A percentile compares a stretch with the other conserved stretches of the same genome.
These are phyloP conservation scores for Neurospora crassa DNA, from an alignment of 2,329 filamentous ascomycete species.

Conservation along the genomic window DNA sequence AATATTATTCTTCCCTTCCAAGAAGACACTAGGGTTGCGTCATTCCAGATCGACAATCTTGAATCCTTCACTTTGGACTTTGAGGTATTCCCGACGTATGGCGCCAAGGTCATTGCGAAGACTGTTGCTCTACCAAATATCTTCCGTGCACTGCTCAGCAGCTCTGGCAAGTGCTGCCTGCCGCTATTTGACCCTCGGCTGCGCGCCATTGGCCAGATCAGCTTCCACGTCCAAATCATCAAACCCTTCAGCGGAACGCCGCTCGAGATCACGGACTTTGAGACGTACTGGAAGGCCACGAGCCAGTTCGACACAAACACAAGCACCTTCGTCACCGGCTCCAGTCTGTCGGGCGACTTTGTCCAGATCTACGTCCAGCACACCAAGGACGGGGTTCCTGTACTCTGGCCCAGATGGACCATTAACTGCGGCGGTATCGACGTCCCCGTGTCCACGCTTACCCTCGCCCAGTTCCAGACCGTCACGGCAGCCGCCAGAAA, in stretches of 20 bases:
- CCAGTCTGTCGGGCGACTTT: conserved; percentile 92
- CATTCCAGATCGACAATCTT: conserved; percentile 91
- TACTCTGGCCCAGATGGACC: conserved; percentile 81
- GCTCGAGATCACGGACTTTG: conserved; percentile 94
- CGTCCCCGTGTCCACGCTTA: conserved; percentile 72
- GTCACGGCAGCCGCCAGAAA: conserved; percentile 36
- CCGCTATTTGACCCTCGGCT: conserved; percentile 89
- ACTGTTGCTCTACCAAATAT: conserved; percentile 83
- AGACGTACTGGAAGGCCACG: conserved; percentile 98
- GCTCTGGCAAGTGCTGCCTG: conserved; percentile 70
- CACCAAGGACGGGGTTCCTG: conserved; percentile 76
- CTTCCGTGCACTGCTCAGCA: conserved; percentile 67
- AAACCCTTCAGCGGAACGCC: conserved; percentile 90
- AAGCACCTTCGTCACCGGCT: conserved; percentile 84
- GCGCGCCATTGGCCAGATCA: conserved; percentile 85
- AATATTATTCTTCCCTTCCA: conserved; percentile 94
- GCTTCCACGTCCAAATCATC: conserved; percentile 91
- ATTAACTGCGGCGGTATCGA: conserved; percentile 67
- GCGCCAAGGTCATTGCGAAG: conserved; percentile 93
- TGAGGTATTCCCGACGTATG: conserved; percentile 94
- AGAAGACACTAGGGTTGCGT: conserved; percentile 87
- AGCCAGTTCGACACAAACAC: conserved; percentile 82
- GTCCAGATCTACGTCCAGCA: conserved; percentile 85
- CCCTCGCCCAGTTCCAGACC: conserved; percentile 59
- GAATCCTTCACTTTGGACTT: conserved; percentile 93